These are phyloP conservation scores for Tuber melanosporum DNA, from an alignment of 495 filamentous ascomycete species.

Conservation along the genomic window DNA sequence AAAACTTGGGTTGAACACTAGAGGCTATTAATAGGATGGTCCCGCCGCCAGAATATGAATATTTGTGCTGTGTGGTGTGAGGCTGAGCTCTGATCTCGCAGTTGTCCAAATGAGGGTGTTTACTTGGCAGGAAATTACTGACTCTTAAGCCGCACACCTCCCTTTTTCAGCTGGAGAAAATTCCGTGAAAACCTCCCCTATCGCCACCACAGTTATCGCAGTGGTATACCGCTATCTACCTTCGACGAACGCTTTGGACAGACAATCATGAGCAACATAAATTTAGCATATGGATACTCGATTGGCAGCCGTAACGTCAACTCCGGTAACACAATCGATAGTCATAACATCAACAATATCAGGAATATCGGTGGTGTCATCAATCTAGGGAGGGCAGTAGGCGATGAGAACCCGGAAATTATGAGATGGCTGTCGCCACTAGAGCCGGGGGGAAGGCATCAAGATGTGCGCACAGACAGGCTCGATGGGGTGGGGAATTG, in stretches of 20 bases:
- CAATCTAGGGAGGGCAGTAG: not conserved
- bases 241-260: not conserved
- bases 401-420: not conserved
- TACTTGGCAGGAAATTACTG: too few species aligned
- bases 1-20: too few species aligned
- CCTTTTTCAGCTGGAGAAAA: too few species aligned
- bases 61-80: too few species aligned
- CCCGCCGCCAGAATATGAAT: too few species aligned
- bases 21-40: too few species aligned
- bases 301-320: not conserved
- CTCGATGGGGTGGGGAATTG: not conserved
- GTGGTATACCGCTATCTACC: too few species aligned
- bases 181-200: not conserved
- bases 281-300: not conserved
- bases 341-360: not conserved
- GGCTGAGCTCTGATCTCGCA: too few species aligned
- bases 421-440: not conserved
- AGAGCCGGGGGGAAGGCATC: not conserved
- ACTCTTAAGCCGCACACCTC: too few species aligned
- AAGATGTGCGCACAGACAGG: not conserved
- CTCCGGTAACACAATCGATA: not conserved
- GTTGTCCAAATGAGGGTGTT: too few species aligned
- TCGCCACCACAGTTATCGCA: too few species aligned
- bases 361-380: not conserved
- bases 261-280: not conserved